phyloP scores from a whole-genome alignment of 2,329 filamentous ascomycete species.

The Cercospora berteroae region DNA sequence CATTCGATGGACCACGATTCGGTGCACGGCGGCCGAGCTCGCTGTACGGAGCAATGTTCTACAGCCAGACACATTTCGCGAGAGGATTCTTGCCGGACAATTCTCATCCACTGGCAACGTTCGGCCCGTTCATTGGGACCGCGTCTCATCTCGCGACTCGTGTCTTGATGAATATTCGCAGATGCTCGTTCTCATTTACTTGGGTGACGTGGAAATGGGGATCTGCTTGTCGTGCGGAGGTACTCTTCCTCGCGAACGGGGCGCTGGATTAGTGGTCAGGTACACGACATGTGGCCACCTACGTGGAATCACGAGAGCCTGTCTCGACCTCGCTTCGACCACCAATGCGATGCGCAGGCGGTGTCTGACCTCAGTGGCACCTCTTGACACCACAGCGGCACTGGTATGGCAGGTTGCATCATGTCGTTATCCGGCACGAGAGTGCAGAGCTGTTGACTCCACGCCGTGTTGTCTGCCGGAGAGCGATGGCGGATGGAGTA shows the following conservation, averaged over 20 bases:
- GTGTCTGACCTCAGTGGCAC: background rate
- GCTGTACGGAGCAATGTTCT: background rate
- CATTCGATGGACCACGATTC: background rate
- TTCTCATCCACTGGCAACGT: background rate
- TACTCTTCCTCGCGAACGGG: background rate
- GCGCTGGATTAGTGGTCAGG: background rate
- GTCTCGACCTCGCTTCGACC: conserved; percentile 10
- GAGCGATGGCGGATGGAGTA: background rate
- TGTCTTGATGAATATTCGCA: background rate
- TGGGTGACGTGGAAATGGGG: background rate
- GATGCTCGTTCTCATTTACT: background rate
- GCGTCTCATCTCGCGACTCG: background rate
- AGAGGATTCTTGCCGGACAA: background rate
- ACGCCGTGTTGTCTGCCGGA: background rate
- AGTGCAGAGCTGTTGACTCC: background rate
- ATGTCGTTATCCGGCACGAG: background rate
- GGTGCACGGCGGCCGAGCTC: background rate
- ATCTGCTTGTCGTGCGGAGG: background rate
- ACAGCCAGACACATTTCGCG: background rate
- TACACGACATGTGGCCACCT: background rate
- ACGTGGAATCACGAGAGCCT: conserved; percentile 12
- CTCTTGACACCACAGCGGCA: background rate
- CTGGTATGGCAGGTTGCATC: background rate
- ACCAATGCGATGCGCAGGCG: conserved; percentile 2
- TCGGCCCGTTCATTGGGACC: background rate